These are phyloP conservation scores for Avena insularis DNA, from an alignment of 176 grass and related monocot species.

Conservation along the genomic window DNA sequence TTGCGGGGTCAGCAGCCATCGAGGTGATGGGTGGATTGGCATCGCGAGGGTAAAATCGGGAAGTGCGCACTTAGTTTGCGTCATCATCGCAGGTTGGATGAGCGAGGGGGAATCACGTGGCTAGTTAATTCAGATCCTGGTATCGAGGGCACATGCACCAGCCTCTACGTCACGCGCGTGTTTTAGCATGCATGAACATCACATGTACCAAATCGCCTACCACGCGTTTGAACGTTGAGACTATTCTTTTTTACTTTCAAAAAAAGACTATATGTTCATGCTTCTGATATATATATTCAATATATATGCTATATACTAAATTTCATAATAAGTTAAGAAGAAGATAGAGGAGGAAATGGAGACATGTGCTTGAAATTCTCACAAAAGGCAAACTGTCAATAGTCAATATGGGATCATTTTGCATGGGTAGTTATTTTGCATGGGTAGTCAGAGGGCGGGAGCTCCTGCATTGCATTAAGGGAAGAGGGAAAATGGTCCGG, in stretches of 20 bases:
- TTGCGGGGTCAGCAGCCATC: not conserved
- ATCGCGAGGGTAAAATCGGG: not conserved
- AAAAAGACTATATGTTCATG: too few relatives aligned
- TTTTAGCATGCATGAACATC: not conserved
- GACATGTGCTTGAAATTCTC: too few relatives aligned
- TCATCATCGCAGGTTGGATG: not conserved
- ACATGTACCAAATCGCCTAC: not conserved
- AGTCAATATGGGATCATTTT: too few relatives aligned
- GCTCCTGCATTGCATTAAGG: too few relatives aligned
- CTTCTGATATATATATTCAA: too few relatives aligned
- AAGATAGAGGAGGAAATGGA: too few relatives aligned
- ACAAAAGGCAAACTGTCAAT: too few relatives aligned
- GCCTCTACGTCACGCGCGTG: not conserved
- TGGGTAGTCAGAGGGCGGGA: too few relatives aligned
- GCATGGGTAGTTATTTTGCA: too few relatives aligned
- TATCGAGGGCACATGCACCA: not conserved
- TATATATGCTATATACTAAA: too few relatives aligned
- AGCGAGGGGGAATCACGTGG: not conserved
- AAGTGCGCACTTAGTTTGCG: not conserved
- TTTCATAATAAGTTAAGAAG: too few relatives aligned
- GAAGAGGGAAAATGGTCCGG: too few relatives aligned
- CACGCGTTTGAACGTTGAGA: not conserved
- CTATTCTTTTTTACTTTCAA: not conserved
- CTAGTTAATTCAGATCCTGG: not conserved
- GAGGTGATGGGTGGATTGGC: slow-evolving; percentile 28